A percentile compares a stretch with the other conserved stretches of the same genome.
Evolutionary conservation across 257 asterid genomes (phyloP).

Genomic region (Linaria vulgaris): DNA sequence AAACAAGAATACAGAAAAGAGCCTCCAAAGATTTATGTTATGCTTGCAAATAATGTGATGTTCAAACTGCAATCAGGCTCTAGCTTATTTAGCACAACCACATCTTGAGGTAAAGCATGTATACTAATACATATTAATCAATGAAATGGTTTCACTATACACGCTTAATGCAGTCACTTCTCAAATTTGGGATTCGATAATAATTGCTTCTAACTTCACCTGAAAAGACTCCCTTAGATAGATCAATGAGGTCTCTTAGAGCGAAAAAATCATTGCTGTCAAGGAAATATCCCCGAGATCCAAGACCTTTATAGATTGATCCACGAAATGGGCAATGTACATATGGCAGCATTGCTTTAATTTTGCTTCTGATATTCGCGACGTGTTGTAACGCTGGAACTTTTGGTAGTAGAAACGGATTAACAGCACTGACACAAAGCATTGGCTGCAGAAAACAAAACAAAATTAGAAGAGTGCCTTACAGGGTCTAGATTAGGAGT

Average conservation of each 20-base stretch:
- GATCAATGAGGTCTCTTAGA: conserved; percentile 81
- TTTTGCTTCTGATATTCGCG: conserved; percentile 72
- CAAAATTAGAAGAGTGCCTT: conserved; percentile 16
- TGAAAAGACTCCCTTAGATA: conserved; percentile 92
- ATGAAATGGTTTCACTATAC: not conserved
- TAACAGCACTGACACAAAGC: conserved; percentile 97
- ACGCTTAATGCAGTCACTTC: not conserved
- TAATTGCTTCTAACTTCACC: conserved; percentile 47
- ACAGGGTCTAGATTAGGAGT: not conserved
- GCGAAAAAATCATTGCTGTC: conserved; percentile 91
- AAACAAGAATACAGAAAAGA: not conserved
- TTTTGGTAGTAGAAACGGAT: conserved; percentile 75
- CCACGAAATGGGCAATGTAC: conserved; percentile 77
- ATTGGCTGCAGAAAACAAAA: conserved; percentile 74
- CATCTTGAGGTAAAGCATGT: not conserved
- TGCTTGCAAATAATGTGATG: not conserved
- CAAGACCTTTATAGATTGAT: conserved; percentile 79
- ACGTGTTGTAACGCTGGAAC: conserved; percentile 91
- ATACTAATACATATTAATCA: conserved; percentile 1
- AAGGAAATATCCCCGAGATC: conserved; percentile 88
- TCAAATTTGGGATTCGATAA: conserved; percentile 24
- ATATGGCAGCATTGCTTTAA: conserved; percentile 70
- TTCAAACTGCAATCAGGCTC: not conserved
- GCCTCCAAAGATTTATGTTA: not conserved
- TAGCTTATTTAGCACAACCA: conserved; percentile 4